Base-by-base conservation (phyloP, 2,329 filamentous ascomycete species). In the Nannizziopsis barbatae region DNA sequence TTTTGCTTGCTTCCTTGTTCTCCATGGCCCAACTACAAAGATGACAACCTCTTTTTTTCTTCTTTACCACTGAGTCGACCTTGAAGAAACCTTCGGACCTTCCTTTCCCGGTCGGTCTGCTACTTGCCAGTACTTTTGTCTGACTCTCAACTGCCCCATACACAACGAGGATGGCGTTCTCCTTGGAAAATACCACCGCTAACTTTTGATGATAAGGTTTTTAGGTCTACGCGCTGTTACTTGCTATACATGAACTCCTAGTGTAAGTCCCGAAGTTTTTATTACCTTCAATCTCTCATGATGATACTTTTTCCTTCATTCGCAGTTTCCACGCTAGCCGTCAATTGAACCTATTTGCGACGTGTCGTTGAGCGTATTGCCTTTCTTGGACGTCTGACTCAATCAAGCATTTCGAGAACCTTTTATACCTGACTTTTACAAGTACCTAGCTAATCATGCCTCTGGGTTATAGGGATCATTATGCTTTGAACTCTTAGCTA, bases 41-140 rank as follows among this genome's bases (percentile, higher is more conserved):
- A 81, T 81, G 79, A 80, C 72, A 80, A 70, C 66, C 56, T 59
- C 62, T 67, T 60, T 70, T 73, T 76, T 80, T 77, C 79, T 80
- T 75, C 72, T 74, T 70, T 69, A 71, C 40, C 40, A 66, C 77
- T 70, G 77, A 82, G 64, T 80, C 79, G 79, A 72, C 77, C 77
- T 71, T 81, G 79, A 81, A 74, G 76, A 80, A 74, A 74, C 61
- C 71, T 67, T 65, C 74, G 76, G 77, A 71, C 70, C 68, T 70
- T 72, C 73, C 72, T 66, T 79, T 75, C 73, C 75, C 73, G 72
- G 75, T 74, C 67, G 69, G 72, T 74, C 77, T 79, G 79, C 75
- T 81, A 81, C 78, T 82, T 78, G 79, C 79, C 79, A 82, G 79
- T 81, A 81, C 72, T 69, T 69, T 75, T 76, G 77, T 80, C 78